These are phyloP conservation scores for Raffaelea albimanens DNA, from an alignment of 2,329 filamentous ascomycete species.

Conservation along the genomic window DNA sequence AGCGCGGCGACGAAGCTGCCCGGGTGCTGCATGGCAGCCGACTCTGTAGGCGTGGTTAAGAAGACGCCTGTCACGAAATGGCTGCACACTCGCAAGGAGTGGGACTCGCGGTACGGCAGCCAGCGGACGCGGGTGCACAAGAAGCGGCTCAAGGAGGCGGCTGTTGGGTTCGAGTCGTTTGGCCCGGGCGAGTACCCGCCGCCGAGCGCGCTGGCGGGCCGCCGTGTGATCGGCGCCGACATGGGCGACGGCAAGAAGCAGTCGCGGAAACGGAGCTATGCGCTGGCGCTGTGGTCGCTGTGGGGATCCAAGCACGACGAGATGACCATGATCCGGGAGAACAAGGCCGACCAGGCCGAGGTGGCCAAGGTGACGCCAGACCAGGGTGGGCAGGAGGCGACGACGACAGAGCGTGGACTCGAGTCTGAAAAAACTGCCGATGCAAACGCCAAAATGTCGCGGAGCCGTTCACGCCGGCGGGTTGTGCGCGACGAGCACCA, in stretches of 20 bases:
- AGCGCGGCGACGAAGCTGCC: slow-evolving; percentile 54
- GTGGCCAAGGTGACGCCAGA: too few species aligned
- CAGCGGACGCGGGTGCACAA: slow-evolving; percentile 65
- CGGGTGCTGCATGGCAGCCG: slow-evolving; percentile 51
- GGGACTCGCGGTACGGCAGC: slow-evolving; percentile 63
- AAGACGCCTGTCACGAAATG: slow-evolving; percentile 72
- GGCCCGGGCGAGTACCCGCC: slow-evolving; percentile 67
- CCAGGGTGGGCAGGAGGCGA: too few species aligned
- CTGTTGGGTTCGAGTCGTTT: slow-evolving; percentile 61
- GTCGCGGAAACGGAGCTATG: slow-evolving; percentile 51
- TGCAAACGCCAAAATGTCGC: slow-evolving; percentile 24
- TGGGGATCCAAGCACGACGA: slow-evolving; percentile 90
- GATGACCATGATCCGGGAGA: slow-evolving; percentile 53
- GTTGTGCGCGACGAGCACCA: slow-evolving; percentile 7
- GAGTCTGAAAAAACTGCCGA: too few species aligned
- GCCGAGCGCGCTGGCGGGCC: slow-evolving; percentile 70
- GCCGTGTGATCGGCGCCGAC: slow-evolving; percentile 42
- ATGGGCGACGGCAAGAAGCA: slow-evolving; percentile 29
- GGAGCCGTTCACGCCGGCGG: slow-evolving; percentile 5
- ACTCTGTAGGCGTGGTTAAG: slow-evolving; percentile 71
- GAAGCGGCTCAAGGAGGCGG: slow-evolving; percentile 62
- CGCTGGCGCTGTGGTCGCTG: slow-evolving; percentile 72
- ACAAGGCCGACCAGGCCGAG: slow-evolving; percentile 28
- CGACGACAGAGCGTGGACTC: slow-evolving; percentile 20
- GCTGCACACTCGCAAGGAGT: slow-evolving; percentile 63